Evolutionary conservation across 78 protist genomes (phyloP), one percentile per base, ranked within the genome.

Genomic region (Isochrysis galbana): DNA sequence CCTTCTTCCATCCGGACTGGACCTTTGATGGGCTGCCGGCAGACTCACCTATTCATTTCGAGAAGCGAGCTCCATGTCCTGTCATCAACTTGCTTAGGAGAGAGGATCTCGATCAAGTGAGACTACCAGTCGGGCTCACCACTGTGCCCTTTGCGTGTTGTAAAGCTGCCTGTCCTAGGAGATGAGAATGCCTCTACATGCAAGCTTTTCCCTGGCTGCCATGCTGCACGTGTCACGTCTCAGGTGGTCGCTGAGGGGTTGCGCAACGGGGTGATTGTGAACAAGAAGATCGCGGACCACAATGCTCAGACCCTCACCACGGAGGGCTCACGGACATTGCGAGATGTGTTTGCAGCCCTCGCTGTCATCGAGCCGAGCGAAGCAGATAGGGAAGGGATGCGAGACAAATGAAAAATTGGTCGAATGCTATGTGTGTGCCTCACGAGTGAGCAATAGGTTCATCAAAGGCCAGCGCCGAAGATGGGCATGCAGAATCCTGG

Each of bases 1-100:
- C 84, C 22, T 77, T 77, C 46, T 77, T 77, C 84, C 84, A 77
- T 29, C 84, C 84, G 47, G 5, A 3, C 29, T 77, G 84, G 84
- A 2, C 44, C 21, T 77, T 77, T 32, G 21, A 10, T n/a, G 84
- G 46, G 14, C 21, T 77, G 25, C 34, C 14, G 44, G n/a, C 44
- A 0, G 84, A 77, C 47, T 2, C 84, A 17, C 47, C 84, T 10
- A 17, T 77, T 29, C 84, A 77, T 46, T 77, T 77, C 19, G 84
- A 77, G 84, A 77, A 77, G 84, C 84, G 84, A 5, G 84, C 84
- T 22, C 84, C 84, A 2, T 39, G 2, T 32, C 84, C 84, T 5
- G 84, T 77, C 19, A 39, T 77, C 47, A 77, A 77, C 46, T 14
- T 77, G 46, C 84, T 77, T 22, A 17, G 84, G 46, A 17, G 84